A percentile compares a stretch with the other conserved stretches of the same genome.
These are phyloP conservation scores for Neonectria coccinea DNA, from an alignment of 2,329 filamentous ascomycete species.

Conservation along the genomic window DNA sequence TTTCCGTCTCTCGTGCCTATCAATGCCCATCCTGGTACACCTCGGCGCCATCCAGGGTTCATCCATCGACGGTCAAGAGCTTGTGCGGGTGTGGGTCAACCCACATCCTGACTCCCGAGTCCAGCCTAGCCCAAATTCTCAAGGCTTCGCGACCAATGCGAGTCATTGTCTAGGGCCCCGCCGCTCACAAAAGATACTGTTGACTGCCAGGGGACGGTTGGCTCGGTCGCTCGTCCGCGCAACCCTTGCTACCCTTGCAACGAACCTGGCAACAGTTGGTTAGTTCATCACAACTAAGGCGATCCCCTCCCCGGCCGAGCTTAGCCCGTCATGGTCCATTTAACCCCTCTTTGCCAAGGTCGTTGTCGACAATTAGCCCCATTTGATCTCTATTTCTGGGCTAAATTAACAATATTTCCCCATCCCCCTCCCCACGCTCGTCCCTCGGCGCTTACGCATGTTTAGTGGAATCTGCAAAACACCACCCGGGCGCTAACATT, in stretches of 20 bases:
- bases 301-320: conserved; percentile 10
- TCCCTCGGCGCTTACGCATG: conserved; percentile 41
- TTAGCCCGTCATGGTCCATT: conserved; percentile 22
- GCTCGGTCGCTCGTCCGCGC: conserved; percentile 3
- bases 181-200: conserved; percentile 31
- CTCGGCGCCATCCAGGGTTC: conserved; percentile 18
- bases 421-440: conserved; percentile 14
- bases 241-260: conserved; percentile 15
- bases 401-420: conserved; percentile 42
- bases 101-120: conserved; percentile 14
- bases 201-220: conserved; percentile 27
- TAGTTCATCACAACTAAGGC: conserved; percentile 6
- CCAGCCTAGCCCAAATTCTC: conserved; percentile 32
- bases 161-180: conserved; percentile 40
- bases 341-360: conserved; percentile 11
- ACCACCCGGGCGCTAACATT: conserved; percentile 42
- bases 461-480: conserved; percentile 34
- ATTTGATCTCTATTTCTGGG: conserved; percentile 40
- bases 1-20: neutral
- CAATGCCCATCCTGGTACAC: neutral
- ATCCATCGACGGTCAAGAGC: conserved; percentile 6
- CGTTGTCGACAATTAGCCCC: conserved; percentile 24
- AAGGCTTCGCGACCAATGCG: conserved; percentile 44
- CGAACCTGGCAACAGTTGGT: neutral
- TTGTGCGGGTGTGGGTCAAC: conserved; percentile 8